Conservation (phyloP, 352 stramenopile species). For the Aphanomyces invadans region DNA sequence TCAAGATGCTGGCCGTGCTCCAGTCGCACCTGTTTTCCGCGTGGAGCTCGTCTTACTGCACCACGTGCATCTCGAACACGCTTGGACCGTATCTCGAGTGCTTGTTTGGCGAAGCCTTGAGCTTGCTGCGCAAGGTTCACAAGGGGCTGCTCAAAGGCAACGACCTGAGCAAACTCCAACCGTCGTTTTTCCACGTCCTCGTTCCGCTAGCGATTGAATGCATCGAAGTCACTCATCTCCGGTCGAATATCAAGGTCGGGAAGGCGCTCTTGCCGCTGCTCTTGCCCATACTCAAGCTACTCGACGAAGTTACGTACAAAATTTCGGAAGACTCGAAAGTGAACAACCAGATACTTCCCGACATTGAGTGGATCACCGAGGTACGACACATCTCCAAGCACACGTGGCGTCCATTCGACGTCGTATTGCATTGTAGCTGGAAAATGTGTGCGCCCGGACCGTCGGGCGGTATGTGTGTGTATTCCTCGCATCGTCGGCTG, state of each 20-base stretch:
- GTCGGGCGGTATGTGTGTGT: conserved; percentile 4
- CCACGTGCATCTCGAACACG: conserved; percentile 26
- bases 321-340: conserved; percentile 25
- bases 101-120: conserved; percentile 32
- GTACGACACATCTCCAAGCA: too few species aligned
- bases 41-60: conserved; percentile 21
- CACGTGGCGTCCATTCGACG: too few species aligned
- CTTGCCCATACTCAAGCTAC: conserved; percentile 42
- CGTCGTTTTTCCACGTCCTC: conserved; percentile 43
- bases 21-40: conserved; percentile 39
- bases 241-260: conserved; percentile 27
- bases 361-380: conserved; percentile 40
- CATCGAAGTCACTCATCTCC: conserved; percentile 32
- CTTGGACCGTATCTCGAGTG: conserved; percentile 37
- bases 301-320: conserved; percentile 60
- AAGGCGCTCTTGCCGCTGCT: conserved; percentile 37
- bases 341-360: conserved; percentile 33
- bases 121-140: conserved; percentile 42
- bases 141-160: conserved; percentile 47
- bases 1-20: conserved; percentile 33
- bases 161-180: conserved; percentile 43
- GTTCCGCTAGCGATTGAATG: conserved; percentile 41
- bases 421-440: conserved; percentile 30
- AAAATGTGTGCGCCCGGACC: conserved; percentile 37
- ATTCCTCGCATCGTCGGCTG: background rate